These are phyloP conservation scores for Crassisporium funariophilum DNA, from an alignment of 768 basidiomycete species.

Conservation along the genomic window DNA sequence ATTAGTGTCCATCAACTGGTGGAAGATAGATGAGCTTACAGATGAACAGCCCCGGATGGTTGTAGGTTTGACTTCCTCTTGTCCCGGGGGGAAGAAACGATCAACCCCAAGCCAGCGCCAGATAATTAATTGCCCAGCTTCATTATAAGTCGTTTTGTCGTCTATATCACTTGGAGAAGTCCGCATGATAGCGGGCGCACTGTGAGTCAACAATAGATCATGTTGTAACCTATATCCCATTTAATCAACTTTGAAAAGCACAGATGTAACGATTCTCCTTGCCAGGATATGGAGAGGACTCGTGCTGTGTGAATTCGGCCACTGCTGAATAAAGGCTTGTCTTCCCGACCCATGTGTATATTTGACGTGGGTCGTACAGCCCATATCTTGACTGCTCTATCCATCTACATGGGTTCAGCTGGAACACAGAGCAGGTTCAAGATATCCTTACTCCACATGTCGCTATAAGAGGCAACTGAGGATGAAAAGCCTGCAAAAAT, in stretches of 20 bases:
- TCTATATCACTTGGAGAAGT: slow-evolving; percentile 22
- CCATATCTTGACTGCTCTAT: slow-evolving; percentile 80
- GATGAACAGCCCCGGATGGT: slow-evolving; percentile 60
- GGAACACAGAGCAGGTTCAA: slow-evolving; percentile 2
- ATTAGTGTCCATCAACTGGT: neutral
- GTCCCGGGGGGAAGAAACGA: slow-evolving; percentile 61
- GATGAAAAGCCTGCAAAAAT: slow-evolving; percentile 65
- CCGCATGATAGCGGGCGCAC: slow-evolving; percentile 53
- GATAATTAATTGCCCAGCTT: slow-evolving; percentile 54
- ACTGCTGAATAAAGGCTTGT: slow-evolving; percentile 78
- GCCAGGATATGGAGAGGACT: slow-evolving; percentile 69
- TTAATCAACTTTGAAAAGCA: no score
- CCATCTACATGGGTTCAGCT: slow-evolving; percentile 54
- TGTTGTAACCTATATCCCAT: slow-evolving; percentile 48
- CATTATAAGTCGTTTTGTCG: slow-evolving; percentile 31
- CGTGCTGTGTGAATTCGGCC: slow-evolving; percentile 65
- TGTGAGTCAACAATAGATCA: slow-evolving; percentile 58
- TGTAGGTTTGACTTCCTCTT: slow-evolving; percentile 30
- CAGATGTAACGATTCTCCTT: no score
- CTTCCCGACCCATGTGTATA: slow-evolving; percentile 54
- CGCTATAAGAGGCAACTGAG: slow-evolving; percentile 62
- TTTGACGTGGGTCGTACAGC: slow-evolving; percentile 42
- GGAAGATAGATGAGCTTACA: slow-evolving; percentile 32
- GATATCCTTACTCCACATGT: slow-evolving; percentile 72
- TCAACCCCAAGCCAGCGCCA: slow-evolving; percentile 72